phyloP scores from a whole-genome alignment of 305 asterid species.

The Fraxinus latifolia region DNA sequence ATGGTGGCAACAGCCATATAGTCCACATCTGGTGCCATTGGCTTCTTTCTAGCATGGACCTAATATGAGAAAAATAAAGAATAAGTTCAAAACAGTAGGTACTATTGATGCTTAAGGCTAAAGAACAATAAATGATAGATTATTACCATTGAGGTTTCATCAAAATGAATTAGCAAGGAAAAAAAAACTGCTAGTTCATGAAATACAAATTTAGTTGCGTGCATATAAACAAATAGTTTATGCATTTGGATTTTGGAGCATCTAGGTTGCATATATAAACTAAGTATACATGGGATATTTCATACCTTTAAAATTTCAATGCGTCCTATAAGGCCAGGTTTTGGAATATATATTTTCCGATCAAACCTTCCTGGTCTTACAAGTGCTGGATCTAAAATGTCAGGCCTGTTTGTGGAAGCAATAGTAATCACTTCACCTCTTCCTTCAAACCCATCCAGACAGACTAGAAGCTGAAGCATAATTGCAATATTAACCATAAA shows the following conservation, averaged over 20 bases:
- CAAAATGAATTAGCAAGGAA: not conserved
- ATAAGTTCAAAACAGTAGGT: slow-evolving; percentile 2
- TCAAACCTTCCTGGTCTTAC: slow-evolving; percentile 98
- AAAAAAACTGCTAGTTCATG: not conserved
- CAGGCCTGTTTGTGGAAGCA: slow-evolving; percentile 98
- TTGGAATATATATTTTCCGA: slow-evolving; percentile 83
- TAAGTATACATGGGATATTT: slow-evolving; percentile 8
- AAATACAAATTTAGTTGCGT: not conserved
- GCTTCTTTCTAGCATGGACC: slow-evolving; percentile 98
- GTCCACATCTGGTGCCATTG: slow-evolving; percentile 90
- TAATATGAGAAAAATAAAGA: slow-evolving; percentile 28
- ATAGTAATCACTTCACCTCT: slow-evolving; percentile 95
- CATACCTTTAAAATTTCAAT: slow-evolving; percentile 80
- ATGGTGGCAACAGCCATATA: slow-evolving; percentile 79
- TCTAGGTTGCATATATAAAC: not conserved
- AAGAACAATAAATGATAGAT: not conserved
- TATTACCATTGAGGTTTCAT: slow-evolving; percentile 1
- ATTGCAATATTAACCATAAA: slow-evolving; percentile 25
- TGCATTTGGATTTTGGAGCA: not conserved
- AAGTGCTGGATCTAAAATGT: slow-evolving; percentile 94
- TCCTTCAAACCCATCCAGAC: slow-evolving; percentile 98
- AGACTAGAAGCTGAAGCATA: slow-evolving; percentile 85
- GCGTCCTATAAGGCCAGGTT: slow-evolving; percentile 92
- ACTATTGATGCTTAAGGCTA: slow-evolving; percentile 3
- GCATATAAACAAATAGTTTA: not conserved